Evolutionary conservation across 176 grass and related monocot genomes (phyloP), one percentile per base, ranked within the genome.

Genomic region (Ampelocalamus luodianensis): DNA sequence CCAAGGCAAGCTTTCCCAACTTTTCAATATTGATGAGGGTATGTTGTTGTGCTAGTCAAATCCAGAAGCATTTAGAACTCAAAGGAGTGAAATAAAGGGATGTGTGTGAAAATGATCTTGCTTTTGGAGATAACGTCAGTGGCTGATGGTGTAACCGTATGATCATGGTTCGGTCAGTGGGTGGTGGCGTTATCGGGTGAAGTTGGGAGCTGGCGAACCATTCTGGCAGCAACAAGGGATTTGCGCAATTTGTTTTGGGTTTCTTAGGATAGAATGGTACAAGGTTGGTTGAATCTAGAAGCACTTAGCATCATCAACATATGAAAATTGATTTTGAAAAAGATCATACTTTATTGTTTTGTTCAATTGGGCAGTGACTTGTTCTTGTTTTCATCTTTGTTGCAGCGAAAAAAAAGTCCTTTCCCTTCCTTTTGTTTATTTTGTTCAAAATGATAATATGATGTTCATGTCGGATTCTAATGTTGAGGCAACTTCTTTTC

Each of bases 51-150:
- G 23, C 27, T 71, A 40, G 45, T 43, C 3, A 15, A 77, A 71
- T 83, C 12, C 3, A 77, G 54, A 64, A 77, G 42, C 56, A 81
- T 81, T 56, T n/a, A 60, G 15, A 39, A 84, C 32, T 83, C n/a
- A 53, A 79, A 23, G 20, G 14, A 4, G n/a, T 53, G 34, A 39
- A 60, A 42, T 63, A 39, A 62, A 26, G 15, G 63, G 17, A 24
- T 58, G 50, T 6, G 43, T 40, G n/a, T 42, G 11, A 70, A 62
- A 80, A 75, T 20, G 42, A 53, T 81, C 24, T 45, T 82, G 63
- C 44, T 71, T 69, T 88, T 88, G 6, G 43, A 50, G 27, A 50
- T 11, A 24, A 37, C 9, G 45, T 60, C 9, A 22, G 27, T 23
- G 43, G 56, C 3, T 42, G 32, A 39, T 56, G 72, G n/a, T 46